These are phyloP conservation scores for Tritrichomonas musculus DNA, from an alignment of 208 protist species.

Conservation along the genomic window DNA sequence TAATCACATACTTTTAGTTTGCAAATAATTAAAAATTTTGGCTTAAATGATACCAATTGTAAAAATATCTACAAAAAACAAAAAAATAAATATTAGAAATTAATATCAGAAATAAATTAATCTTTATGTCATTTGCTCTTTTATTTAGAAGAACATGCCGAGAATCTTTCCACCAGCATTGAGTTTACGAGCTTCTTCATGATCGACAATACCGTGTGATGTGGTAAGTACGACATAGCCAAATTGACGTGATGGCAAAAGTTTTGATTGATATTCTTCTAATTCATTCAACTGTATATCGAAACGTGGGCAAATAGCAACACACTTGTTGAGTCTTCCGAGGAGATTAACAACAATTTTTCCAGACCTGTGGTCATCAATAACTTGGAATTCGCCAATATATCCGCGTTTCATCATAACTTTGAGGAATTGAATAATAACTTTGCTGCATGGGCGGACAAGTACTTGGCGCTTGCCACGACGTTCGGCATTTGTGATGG, in stretches of 20 bases:
- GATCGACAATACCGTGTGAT: constrained; percentile 99
- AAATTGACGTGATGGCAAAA: constrained; percentile 99
- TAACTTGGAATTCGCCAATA: constrained; percentile 99
- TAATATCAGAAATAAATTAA: too few species aligned
- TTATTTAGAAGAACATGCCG: constrained; percentile 99
- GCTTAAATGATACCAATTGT: too few species aligned
- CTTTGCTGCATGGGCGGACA: constrained; percentile 95
- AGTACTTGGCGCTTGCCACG: constrained; percentile 98
- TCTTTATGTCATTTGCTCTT: too few species aligned
- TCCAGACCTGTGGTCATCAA: constrained; percentile 98
- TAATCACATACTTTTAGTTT: too few species aligned
- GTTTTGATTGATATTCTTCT: constrained; percentile 95
- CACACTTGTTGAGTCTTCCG: constrained; percentile 99
- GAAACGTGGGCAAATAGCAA: constrained; percentile 78
- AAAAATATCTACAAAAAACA: too few species aligned
- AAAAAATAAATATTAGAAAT: too few species aligned
- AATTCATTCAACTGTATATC: constrained; percentile 72
- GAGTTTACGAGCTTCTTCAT: constrained; percentile 94
- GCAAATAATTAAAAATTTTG: too few species aligned
- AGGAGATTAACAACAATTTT: constrained; percentile 99
- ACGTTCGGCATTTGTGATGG: constrained; percentile 94
- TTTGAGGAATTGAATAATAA: constrained; percentile 98
- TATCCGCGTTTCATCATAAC: constrained; percentile 99
- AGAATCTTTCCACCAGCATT: constrained; percentile 99
- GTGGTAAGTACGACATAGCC: constrained; percentile 99